A percentile compares a stretch with the other conserved stretches of the same genome.
phyloP scores from a whole-genome alignment of 768 basidiomycete species.

The Boletus rubescentipes region DNA sequence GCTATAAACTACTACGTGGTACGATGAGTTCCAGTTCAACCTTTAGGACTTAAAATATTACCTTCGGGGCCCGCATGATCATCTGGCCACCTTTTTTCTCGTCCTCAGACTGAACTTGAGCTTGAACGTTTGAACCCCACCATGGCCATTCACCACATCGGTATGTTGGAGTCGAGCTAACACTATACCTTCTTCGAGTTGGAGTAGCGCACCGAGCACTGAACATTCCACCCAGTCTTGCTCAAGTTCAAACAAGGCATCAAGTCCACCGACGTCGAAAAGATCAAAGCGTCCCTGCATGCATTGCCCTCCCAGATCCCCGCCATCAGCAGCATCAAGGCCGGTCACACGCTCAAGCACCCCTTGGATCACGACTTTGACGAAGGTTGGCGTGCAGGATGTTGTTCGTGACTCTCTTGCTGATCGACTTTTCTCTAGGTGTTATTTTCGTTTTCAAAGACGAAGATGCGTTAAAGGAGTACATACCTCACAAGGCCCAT shows the following conservation, averaged over 20 bases:
- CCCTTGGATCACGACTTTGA: conserved; percentile 23
- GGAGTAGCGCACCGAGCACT: neutral
- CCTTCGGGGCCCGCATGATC: neutral
- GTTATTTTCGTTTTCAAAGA: conserved; percentile 24
- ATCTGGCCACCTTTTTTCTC: neutral
- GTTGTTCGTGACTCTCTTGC: neutral
- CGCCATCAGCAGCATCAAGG: conserved; percentile 11
- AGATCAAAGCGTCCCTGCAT: neutral
- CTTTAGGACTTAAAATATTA: neutral
- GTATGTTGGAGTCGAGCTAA: conserved; percentile 10
- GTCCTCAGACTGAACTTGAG: too few species aligned
- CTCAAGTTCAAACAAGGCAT: conserved; percentile 22
- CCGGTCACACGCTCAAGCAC: conserved; percentile 18
- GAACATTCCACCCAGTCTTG: conserved; percentile 11
- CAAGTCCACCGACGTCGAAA: conserved; percentile 3
- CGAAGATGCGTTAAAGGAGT: conserved; percentile 11
- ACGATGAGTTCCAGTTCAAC: neutral
- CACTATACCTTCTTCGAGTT: neutral
- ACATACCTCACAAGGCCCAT: conserved; percentile 17
- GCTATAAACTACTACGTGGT: neutral
- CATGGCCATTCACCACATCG: conserved; percentile 24
- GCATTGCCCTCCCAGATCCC: conserved; percentile 20
- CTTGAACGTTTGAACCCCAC: too few species aligned
- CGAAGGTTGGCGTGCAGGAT: conserved; percentile 12
- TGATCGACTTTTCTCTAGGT: conserved; percentile 7